Evolutionary conservation across 2,329 filamentous ascomycete genomes (phyloP).

Genomic region (Rutstroemia sp.): DNA sequence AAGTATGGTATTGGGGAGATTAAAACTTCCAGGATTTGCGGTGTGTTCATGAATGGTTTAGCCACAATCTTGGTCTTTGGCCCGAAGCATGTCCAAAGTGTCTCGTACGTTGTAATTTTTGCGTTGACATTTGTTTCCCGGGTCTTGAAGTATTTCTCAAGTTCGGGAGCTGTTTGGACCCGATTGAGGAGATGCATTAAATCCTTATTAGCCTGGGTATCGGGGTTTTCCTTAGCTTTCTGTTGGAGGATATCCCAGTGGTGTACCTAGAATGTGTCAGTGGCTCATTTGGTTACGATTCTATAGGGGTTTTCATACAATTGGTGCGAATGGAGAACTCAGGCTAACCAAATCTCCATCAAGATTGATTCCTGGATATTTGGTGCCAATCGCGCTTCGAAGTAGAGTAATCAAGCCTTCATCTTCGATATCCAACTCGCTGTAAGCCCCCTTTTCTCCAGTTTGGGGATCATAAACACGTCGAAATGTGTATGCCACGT

Average conservation of each 20-base stretch:
- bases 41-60: too few species aligned
- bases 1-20: too few species aligned
- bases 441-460: neutral
- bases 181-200: slow-evolving; percentile 1
- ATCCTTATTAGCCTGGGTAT: neutral
- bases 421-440: neutral
- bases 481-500: neutral
- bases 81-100: too few species aligned
- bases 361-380: neutral
- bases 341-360: slow-evolving; percentile 3
- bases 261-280: too few species aligned
- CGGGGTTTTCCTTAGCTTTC: neutral
- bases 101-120: neutral
- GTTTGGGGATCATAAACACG: neutral
- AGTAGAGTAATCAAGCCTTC: neutral
- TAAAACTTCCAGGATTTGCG: too few species aligned
- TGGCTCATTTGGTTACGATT: neutral
- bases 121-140: slow-evolving; percentile 13
- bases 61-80: too few species aligned
- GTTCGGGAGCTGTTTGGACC: neutral
- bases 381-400: neutral
- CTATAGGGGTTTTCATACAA: neutral
- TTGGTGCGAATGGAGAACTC: slow-evolving; percentile 3
- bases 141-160: slow-evolving; percentile 11
- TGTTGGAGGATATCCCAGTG: too few species aligned